Conservation (phyloP, 352 stramenopile genomes). For the Pythium diclinum region DNA sequence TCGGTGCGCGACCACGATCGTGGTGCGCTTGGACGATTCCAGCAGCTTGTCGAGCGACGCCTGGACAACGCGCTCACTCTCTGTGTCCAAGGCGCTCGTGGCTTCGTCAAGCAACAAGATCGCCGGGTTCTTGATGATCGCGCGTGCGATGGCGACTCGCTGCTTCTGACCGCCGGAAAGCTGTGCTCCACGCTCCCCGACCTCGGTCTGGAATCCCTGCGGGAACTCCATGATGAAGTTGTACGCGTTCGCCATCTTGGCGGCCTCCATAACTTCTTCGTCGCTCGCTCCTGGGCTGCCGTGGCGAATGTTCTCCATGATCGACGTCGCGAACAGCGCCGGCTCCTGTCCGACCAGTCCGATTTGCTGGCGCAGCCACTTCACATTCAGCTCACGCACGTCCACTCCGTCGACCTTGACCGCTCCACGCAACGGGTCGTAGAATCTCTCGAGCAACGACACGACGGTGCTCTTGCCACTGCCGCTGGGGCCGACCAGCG, state of each 20-base stretch:
- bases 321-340: slow-evolving; percentile 80
- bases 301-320: slow-evolving; percentile 77
- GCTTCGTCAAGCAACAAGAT: slow-evolving; percentile 91
- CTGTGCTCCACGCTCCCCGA: slow-evolving; percentile 82
- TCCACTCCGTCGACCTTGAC: slow-evolving; percentile 42
- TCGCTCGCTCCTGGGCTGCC: slow-evolving; percentile 56
- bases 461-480: slow-evolving; percentile 53
- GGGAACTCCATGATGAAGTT: slow-evolving; percentile 90
- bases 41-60: slow-evolving; percentile 37
- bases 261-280: slow-evolving; percentile 64
- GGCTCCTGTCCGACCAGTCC: slow-evolving; percentile 90
- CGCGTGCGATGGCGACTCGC: slow-evolving; percentile 91
- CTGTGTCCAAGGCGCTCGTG: slow-evolving; percentile 79
- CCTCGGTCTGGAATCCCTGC: slow-evolving; percentile 84
- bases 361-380: slow-evolving; percentile 59
- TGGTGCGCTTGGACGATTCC: no score
- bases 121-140: slow-evolving; percentile 85
- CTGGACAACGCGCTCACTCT: slow-evolving; percentile 84
- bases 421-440: slow-evolving; percentile 31
- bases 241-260: slow-evolving; percentile 86
- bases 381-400: slow-evolving; percentile 51
- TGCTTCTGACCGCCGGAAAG: slow-evolving; percentile 85
- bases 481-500: slow-evolving; percentile 42
- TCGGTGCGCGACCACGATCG: no score
- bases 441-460: slow-evolving; percentile 46